These are phyloP conservation scores for Candida takata DNA, from an alignment of 805 yeast species.

Conservation along the genomic window DNA sequence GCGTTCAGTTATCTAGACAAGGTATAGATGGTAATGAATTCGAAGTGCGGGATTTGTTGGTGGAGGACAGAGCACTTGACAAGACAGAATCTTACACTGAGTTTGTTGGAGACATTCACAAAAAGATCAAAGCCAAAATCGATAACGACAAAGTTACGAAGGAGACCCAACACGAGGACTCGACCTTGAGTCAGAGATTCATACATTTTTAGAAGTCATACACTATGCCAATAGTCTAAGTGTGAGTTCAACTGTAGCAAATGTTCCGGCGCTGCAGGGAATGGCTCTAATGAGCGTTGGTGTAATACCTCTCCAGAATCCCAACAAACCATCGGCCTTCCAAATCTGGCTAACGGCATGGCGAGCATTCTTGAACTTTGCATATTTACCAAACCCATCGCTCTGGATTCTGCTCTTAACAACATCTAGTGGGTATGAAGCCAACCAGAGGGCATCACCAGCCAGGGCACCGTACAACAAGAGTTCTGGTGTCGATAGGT, in stretches of 20 bases:
- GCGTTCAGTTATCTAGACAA: constrained; percentile 57
- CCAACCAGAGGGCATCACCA: constrained; percentile 83
- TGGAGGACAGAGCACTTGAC: constrained; percentile 64
- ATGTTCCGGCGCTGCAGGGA: constrained; percentile 68
- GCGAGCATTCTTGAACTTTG: constrained; percentile 36
- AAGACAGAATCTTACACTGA: constrained; percentile 55
- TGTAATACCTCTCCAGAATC: constrained; percentile 57
- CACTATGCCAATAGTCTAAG: constrained; percentile 32
- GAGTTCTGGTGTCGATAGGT: constrained; percentile 81
- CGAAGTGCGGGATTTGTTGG: constrained; percentile 49
- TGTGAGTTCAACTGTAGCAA: constrained; percentile 68
- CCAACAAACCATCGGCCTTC: constrained; percentile 36
- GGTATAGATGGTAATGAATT: constrained; percentile 44
- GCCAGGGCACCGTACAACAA: constrained; percentile 86
- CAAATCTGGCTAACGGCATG: constrained; percentile 29
- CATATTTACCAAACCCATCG: constrained; percentile 38
- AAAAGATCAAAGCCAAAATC: constrained; percentile 44
- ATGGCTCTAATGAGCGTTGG: constrained; percentile 56
- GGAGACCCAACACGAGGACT: constrained; percentile 20
- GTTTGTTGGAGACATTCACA: constrained; percentile 62
- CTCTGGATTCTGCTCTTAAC: constrained; percentile 84
- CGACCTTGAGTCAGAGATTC: constrained; percentile 16
- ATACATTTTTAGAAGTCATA: constrained; percentile 9
- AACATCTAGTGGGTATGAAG: constrained; percentile 85
- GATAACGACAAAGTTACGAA: constrained; percentile 34